Conservation (phyloP, 2,329 filamentous ascomycete genomes). For the Biscogniauxia sp. region DNA sequence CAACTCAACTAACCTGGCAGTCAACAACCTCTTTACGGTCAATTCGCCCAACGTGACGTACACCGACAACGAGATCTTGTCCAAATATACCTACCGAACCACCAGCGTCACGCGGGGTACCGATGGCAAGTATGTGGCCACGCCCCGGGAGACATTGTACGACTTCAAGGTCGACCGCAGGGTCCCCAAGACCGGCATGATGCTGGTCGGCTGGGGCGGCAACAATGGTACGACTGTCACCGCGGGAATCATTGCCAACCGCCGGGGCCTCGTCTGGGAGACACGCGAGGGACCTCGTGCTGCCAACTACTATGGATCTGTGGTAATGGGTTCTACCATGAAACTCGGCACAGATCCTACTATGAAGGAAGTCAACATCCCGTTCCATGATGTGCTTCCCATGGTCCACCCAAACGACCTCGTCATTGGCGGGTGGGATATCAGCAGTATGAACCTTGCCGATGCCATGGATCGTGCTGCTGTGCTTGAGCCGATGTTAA, state of each 20-base stretch:
- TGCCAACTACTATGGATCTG: conserved; percentile 97
- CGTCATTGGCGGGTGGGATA: conserved; percentile 95
- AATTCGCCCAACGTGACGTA: conserved; percentile 91
- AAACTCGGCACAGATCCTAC: conserved; percentile 89
- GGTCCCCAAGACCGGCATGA: conserved; percentile 90
- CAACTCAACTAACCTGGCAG: conserved; percentile 26
- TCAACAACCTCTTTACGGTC: conserved; percentile 73
- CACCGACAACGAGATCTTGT: conserved; percentile 82
- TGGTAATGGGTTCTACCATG: conserved; percentile 95
- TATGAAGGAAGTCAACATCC: conserved; percentile 88
- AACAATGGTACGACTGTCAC: conserved; percentile 99
- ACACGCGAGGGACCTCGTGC: conserved; percentile 82
- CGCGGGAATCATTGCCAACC: conserved; percentile 95
- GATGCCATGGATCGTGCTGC: conserved; percentile 93
- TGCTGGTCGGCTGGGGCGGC: conserved; percentile 96
- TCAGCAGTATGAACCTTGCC: conserved; percentile 85
- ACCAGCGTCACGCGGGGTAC: conserved; percentile 70
- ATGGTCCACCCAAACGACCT: conserved; percentile 98
- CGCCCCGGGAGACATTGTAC: conserved; percentile 84
- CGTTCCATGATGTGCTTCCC: conserved; percentile 89
- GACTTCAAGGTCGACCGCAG: conserved; percentile 97
- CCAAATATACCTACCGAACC: conserved; percentile 95
- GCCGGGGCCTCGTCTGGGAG: conserved; percentile 81
- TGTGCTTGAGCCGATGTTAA: conserved; percentile 93
- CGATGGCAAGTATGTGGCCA: conserved; percentile 76